Evolutionary conservation across 2,329 filamentous ascomycete genomes (phyloP), one percentile per base, ranked within the genome.

Genomic region (Fusarium pilosicola): DNA sequence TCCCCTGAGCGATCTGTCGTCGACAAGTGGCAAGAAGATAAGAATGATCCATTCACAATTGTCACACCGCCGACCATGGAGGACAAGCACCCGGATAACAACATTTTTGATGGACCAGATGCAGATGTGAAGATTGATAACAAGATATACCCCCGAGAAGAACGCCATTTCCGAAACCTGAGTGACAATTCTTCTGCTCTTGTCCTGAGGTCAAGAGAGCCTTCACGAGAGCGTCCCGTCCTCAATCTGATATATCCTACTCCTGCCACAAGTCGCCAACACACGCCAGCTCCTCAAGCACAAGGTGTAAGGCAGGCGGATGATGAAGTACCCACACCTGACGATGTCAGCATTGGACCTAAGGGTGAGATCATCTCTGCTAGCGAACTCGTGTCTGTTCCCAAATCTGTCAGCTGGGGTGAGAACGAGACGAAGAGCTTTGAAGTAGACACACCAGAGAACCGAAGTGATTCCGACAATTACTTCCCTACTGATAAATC

Each of bases 51-150:
- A n/a, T 77, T 85, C 51, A 83, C 84, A 55, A 88, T 91, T 64
- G 85, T 88, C 59, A 88, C 88, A 5, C 88, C 89, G 17, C 88
- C 88, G 26, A 85, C 85, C 65, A 86, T 86, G 83, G 83, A 86
- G 38, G 80, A 84, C 10, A 79, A 77, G 63, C 81, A 83, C 15
- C 73, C 70, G 8, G 84, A 84, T 45, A 87, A 86, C 80, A 86
- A 84, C 62, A 85, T 81, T 14, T 92, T 88, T 64, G 88, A 87
- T 70, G 87, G 81, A 13, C 90, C 90, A 5, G 85, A 92, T 76
- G 90, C 90, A n/a, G 90, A 92, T 78, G 89, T 92, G 60, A 84
- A 83, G 58, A 87, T 91, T 66, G 90, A 92, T 77, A 87, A 90
- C 74, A 81, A 88, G 68, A 85, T 91, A 69, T 83, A 85, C 60